Evolutionary conservation across 1,284 basidiomycete genomes (phyloP), one percentile per base, ranked within the genome.

Genomic region (Ganoderma boninense): DNA sequence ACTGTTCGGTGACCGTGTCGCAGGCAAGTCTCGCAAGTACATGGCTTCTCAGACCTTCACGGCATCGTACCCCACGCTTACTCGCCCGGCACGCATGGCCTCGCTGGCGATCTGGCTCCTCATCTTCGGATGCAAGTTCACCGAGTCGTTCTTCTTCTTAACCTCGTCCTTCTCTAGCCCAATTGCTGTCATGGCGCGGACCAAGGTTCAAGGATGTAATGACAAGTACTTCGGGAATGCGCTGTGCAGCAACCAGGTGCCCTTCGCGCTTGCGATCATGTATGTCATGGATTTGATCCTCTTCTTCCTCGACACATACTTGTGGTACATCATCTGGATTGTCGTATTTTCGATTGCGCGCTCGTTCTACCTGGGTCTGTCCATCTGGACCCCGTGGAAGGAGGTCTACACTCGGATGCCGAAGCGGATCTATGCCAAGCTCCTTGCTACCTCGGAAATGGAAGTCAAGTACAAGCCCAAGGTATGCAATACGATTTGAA

Each of bases 391-490:
- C 0, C 97, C 97, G 0, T 98, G 97, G 97, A 93, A 92, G 81
- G 96, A 97, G 78, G 95, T 98, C 67, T 98, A 92, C 80, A 96
- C 95, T n/a, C 89, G 97, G 67, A 85, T 98, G 79, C 97, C 97
- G 13, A 98, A 98, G 86, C 88, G 97, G 63, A 97, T 98, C 73
- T 98, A 97, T 82, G 96, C 97, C 73, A 98, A 98, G 85, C 84
- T 98, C 38, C 85, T 98, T 57, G 95, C 97, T 10, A 98, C 97
- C 0, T 89, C 87, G 5, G 96, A 97, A 77, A 98, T 98, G 96
- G 96, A 97, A 79, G 91, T 97, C 80, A 97, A 97, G 82, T 98
- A 98, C 84, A 98, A 98, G 84, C 97, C 97, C 69, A 98, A 98
- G 87, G 90, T 89, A 73, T 66, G 82, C 72, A n/a, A 16, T 13